Evolutionary conservation across 306 rosid genomes (phyloP), one percentile per base, ranked within the genome.

Genomic region (Casuarina cunninghamiana): DNA sequence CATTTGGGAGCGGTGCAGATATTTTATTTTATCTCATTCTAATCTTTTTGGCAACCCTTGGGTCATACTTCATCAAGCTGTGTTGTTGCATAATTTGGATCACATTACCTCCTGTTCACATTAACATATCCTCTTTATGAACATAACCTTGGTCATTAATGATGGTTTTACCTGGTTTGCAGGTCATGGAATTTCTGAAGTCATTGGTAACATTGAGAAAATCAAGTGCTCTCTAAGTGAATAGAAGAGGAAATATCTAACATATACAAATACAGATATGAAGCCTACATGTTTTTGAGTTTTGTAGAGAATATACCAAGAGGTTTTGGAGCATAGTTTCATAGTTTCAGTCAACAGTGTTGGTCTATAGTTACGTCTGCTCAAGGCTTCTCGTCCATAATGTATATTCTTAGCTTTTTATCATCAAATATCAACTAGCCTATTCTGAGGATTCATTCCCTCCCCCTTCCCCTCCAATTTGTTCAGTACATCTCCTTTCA

Each of bases 141-240:
- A 26, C 32, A 26, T 26, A 26, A 26, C 32, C 32, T 26, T 26
- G 32, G 32, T 26, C 32, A 26, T 26, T 26, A 26, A 26, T 26
- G 32, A 26, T 26, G 41, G 26, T 66, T 26, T 46, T 53, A 53
- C 78, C 75, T 42, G 71, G 8, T 80, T 17, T 77, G 82, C 85
- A 95, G 98, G 98, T 96, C 8, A 88, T 96, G 99, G 89, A 90
- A 79, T 96, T 96, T 85, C 98, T 96, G 65, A 85, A 87, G 84
- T 85, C 96, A 54, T 86, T 96, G 82, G 97, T 86, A 68, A 50
- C 78, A 66, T 93, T 93, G 96, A 88, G 86, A 86, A 73, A 80
- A 55, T 90, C 89, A 72, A 84, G 90, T 79, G 54, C 87, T 66
- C 65, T 87, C 75, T 91, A 88, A 82, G 84, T 77, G 17, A 61